phyloP scores from a whole-genome alignment of 2,329 filamentous ascomycete genomes.

The Colletotrichum ledebouriae region DNA sequence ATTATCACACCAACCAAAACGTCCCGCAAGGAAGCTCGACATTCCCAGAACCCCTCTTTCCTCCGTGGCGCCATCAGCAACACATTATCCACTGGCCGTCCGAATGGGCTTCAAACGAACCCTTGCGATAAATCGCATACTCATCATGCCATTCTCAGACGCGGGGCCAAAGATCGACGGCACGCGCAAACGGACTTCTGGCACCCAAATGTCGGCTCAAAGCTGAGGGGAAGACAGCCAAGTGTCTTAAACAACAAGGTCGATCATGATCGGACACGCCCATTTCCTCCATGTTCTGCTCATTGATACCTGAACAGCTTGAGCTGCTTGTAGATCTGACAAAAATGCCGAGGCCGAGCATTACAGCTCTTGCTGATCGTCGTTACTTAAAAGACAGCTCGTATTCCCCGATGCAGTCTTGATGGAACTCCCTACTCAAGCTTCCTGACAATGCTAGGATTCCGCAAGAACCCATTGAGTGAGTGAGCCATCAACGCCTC shows the following conservation, averaged over 20 bases:
- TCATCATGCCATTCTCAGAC: slow-evolving; percentile 20
- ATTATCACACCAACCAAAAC: slow-evolving; percentile 12
- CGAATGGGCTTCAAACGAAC: not conserved
- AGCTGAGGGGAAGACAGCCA: not conserved
- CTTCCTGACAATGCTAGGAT: slow-evolving; percentile 36
- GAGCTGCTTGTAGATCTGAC: not conserved
- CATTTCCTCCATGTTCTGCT: not conserved
- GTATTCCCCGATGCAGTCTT: not conserved
- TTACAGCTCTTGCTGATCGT: not conserved
- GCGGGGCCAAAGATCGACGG: slow-evolving; percentile 17
- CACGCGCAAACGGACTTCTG: slow-evolving; percentile 1
- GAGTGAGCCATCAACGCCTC: not conserved
- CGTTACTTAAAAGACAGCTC: slow-evolving; percentile 16
- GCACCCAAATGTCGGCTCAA: not conserved
- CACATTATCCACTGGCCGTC: slow-evolving; percentile 3
- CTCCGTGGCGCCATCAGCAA: not conserved
- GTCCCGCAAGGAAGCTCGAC: slow-evolving; percentile 4
- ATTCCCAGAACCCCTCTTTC: slow-evolving; percentile 11
- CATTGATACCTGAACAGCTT: not conserved
- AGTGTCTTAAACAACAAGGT: slow-evolving; percentile 14
- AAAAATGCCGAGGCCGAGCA: not conserved
- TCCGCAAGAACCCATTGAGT: slow-evolving; percentile 39
- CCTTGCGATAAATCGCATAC: not conserved
- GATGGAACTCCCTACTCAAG: not conserved
- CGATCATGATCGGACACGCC: slow-evolving; percentile 1